Evolutionary conservation across 257 asterid species (phyloP).

Genomic region (Fraxinus americana): DNA sequence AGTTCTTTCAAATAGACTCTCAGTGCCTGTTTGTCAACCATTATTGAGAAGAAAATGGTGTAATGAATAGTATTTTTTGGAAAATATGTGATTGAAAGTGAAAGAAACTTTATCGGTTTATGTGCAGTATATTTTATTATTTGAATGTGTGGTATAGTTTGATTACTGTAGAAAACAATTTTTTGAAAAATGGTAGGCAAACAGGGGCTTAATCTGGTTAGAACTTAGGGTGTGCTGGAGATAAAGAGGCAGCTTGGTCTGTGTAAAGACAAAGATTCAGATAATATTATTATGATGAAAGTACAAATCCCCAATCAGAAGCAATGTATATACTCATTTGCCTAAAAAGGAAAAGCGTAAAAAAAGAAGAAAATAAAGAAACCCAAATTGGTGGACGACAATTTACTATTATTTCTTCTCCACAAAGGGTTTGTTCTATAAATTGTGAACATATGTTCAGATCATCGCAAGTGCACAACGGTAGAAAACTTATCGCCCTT

Average conservation of each 20-base stretch:
- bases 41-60: too few species aligned
- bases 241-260: neutral
- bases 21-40: too few species aligned
- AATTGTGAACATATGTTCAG: conserved; percentile 19
- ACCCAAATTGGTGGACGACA: conserved; percentile 16
- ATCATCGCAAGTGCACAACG: neutral
- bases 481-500: neutral
- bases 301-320: conserved; percentile 46
- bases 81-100: too few species aligned
- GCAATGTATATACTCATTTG: conserved; percentile 56
- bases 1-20: too few species aligned
- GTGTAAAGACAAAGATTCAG: neutral
- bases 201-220: too few species aligned
- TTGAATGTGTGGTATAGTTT: too few species aligned
- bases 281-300: conserved; percentile 2
- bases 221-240: neutral
- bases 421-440: conserved; percentile 21
- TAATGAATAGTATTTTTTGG: too few species aligned
- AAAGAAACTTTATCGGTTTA: too few species aligned
- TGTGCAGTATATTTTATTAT: too few species aligned
- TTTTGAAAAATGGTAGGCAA: too few species aligned
- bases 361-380: conserved; percentile 26
- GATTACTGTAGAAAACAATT: too few species aligned
- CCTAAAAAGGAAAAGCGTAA: conserved; percentile 27
- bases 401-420: conserved; percentile 14